Base-by-base conservation (phyloP, 1,139 yeast species). In the Hanseniaspora gamundiae region DNA sequence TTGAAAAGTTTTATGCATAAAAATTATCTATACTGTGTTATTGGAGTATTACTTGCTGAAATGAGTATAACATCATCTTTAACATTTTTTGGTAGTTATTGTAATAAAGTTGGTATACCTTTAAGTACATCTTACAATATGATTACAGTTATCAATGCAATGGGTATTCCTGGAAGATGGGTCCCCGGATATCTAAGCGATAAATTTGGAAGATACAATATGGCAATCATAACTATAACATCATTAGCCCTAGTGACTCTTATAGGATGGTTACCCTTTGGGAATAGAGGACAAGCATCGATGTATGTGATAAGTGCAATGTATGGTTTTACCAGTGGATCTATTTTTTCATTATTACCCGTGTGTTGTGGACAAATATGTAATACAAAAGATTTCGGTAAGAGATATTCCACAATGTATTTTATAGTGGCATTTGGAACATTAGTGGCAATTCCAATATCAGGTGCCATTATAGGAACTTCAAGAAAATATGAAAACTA, bases 351-450 rank as follows among this genome's bases (percentile, higher is more conserved):
- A 7, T 48, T 73, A 41, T 60, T 73, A 14, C 78, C 79, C 4
- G 71, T 67, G 3, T 65, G 76, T 45, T 65, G 73, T 45, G 73
- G 78, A 0, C 85, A 80, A 57, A 76, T 80, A 20, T 76, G 84
- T 39, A 70, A 70, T 42, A 75, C 80, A 2, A 75, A 74, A 36
- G 72, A 71, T 45, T 80, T 79, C 52, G 87, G 87, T 26, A 76
- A 72, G 53, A 69, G 82, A 21, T 80, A 76, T 54, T 83, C 87
- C 0, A 78, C 84, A 0, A 69, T 79, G 59, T 80, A 80, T 57
- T 76, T 76, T 51, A 66, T 76, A 36, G 76, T 78, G 36, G 72
- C 83, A 9, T 73, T 79, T 52, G 74, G 75, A 27, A 73, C 75
- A 4, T 61, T 80, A 38, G 67, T 70, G 0, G 69, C 74, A 1